A percentile compares a stretch with the other conserved stretches of the same genome.
Evolutionary conservation across 2,329 filamentous ascomycete species (phyloP).

Genomic region (Aspergillus versicolor): DNA sequence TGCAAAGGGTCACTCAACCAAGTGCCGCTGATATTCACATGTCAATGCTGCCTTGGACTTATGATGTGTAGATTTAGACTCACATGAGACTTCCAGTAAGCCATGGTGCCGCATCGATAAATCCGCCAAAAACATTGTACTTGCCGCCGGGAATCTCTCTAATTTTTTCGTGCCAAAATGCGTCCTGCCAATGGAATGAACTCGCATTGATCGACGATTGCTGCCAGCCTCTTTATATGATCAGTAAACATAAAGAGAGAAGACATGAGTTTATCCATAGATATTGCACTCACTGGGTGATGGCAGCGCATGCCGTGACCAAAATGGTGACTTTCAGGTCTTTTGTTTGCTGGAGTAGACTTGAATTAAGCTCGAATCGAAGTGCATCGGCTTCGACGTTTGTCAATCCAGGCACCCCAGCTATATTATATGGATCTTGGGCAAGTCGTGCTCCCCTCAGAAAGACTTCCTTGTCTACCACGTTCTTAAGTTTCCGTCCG

Average conservation of each 20-base stretch:
- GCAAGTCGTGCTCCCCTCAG: constrained; percentile 14
- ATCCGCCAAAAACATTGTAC: neutral
- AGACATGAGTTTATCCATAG: neutral
- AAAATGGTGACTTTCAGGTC: constrained; percentile 21
- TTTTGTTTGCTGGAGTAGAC: constrained; percentile 16
- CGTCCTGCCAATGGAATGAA: neutral
- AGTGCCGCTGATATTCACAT: constrained; percentile 9
- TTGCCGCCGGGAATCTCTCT: neutral
- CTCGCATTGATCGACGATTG: constrained; percentile 24
- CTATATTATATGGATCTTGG: neutral
- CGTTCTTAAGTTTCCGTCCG: neutral
- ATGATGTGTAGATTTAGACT: neutral
- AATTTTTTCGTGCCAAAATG: neutral
- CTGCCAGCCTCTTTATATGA: constrained; percentile 21
- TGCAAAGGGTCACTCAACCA: constrained; percentile 26
- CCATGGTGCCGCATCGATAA: constrained; percentile 20
- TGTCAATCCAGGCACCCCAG: neutral
- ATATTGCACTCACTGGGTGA: constrained; percentile 20
- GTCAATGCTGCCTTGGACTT: too few species aligned
- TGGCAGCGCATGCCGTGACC: constrained; percentile 24
- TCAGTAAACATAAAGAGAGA: neutral
- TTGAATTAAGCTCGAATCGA: neutral
- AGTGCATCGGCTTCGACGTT: constrained; percentile 1
- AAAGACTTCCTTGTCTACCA: constrained; percentile 11
- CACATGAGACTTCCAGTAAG: constrained; percentile 20